phyloP scores from a whole-genome alignment of 2,329 filamentous ascomycete genomes.

The Colletotrichum lentis region DNA sequence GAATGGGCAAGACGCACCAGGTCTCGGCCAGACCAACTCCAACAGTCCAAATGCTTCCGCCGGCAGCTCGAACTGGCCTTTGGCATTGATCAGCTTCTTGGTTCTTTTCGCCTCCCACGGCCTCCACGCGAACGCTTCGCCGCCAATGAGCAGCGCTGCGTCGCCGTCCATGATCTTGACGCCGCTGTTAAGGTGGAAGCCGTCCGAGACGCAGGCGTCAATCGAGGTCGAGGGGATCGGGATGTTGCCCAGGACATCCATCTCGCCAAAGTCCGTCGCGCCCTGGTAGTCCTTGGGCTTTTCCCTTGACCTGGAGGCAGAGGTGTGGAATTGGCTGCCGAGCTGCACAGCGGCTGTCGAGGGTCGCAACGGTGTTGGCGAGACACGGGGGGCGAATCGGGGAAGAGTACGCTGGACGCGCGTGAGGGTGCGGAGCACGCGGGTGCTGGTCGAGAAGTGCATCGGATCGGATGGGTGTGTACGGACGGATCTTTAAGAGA shows the following conservation, averaged over 20 bases:
- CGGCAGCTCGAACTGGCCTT: conserved; percentile 82
- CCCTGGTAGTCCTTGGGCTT: conserved; percentile 40
- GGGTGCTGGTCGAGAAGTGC: conserved; percentile 14
- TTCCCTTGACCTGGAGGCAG: neutral
- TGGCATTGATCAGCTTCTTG: conserved; percentile 70
- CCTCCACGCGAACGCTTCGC: conserved; percentile 88
- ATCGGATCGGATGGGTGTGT: neutral
- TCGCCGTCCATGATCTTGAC: conserved; percentile 72
- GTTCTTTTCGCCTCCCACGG: conserved; percentile 71
- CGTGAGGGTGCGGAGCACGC: conserved; percentile 30
- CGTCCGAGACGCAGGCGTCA: conserved; percentile 81
- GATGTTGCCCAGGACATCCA: conserved; percentile 81
- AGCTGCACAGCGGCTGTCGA: conserved; percentile 12
- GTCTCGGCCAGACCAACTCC: conserved; percentile 83
- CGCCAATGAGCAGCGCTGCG: conserved; percentile 81
- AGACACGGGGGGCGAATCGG: conserved; percentile 9
- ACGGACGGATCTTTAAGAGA: neutral
- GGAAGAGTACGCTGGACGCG: conserved; percentile 24
- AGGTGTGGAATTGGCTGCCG: conserved; percentile 27
- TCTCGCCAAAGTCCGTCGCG: conserved; percentile 70
- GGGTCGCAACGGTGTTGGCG: neutral
- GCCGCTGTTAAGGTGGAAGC: conserved; percentile 88
- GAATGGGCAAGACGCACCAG: conserved; percentile 66
- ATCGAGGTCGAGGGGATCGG: conserved; percentile 83
- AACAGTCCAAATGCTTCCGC: conserved; percentile 77